phyloP scores from a whole-genome alignment of 768 basidiomycete species.

The Cantharellus anzutake region DNA sequence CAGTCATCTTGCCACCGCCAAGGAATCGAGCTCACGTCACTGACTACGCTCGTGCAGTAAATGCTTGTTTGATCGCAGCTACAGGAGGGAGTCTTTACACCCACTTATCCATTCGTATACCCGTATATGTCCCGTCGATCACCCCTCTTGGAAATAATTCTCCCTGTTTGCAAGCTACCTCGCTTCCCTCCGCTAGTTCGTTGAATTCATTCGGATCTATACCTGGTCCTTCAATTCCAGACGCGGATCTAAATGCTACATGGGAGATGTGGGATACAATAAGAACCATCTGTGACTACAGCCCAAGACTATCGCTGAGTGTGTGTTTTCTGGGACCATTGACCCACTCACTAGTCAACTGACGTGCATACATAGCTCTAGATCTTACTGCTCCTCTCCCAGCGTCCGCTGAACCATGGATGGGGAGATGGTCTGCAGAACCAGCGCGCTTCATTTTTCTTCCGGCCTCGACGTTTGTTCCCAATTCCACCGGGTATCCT shows the following conservation, averaged over 20 bases:
- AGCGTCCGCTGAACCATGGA: constrained; percentile 31
- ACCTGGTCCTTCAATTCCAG: constrained; percentile 19
- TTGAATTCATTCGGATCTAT: constrained; percentile 10
- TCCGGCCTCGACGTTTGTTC: constrained; percentile 80
- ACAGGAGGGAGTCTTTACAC: constrained; percentile 35
- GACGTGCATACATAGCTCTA: constrained; percentile 35
- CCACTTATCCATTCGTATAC: constrained; percentile 64
- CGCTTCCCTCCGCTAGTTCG: not conserved
- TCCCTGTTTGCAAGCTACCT: not conserved
- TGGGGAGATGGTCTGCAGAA: constrained; percentile 85
- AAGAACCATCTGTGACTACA: constrained; percentile 74
- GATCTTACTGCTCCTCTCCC: constrained; percentile 85
- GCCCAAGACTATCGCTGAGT: constrained; percentile 55
- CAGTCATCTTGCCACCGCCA: constrained; percentile 78
- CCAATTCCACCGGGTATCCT: constrained; percentile 91
- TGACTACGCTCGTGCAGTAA: constrained; percentile 85
- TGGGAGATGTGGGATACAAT: constrained; percentile 99
- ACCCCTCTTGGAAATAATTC: not conserved
- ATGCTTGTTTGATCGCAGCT: constrained; percentile 40
- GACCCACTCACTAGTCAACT: constrained; percentile 1
- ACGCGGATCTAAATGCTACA: constrained; percentile 46
- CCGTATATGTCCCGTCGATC: constrained; percentile 43
- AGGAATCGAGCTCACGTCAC: constrained; percentile 65
- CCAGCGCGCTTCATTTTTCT: constrained; percentile 78
- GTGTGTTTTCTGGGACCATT: constrained; percentile 13